Percentiles rank a stretch among this genome's conserved stretches.
These are phyloP conservation scores for Heliosperma pusillum DNA, from an alignment of 148 eudicot species.

Conservation along the genomic window DNA sequence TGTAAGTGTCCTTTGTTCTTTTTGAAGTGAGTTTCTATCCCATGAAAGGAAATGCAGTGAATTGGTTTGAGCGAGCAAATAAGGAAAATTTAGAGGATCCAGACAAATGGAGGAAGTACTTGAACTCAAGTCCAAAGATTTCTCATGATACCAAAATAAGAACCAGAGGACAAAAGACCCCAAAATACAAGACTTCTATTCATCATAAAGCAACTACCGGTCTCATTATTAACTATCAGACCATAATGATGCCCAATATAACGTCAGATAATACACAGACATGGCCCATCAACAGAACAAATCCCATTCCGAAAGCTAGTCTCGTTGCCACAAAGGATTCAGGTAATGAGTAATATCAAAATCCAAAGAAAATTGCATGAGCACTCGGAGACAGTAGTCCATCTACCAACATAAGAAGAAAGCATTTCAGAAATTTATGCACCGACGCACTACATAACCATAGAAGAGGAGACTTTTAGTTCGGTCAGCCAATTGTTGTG, in stretches of 20 bases:
- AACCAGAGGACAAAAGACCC: neutral
- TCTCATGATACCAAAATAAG: neutral
- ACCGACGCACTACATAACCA: conserved; percentile 8
- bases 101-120: neutral
- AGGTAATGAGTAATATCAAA: neutral
- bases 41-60: neutral
- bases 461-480: neutral
- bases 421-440: neutral
- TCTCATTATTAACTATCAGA: neutral
- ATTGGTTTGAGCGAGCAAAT: neutral
- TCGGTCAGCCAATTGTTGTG: neutral
- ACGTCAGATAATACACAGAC: neutral
- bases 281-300: neutral
- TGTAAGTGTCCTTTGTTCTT: neutral
- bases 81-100: neutral
- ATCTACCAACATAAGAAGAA: neutral
- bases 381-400: neutral
- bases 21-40: neutral
- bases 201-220: neutral
- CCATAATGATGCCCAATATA: neutral
- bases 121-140: neutral
- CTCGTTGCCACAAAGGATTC: neutral
- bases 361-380: neutral
- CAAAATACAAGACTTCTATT: neutral
- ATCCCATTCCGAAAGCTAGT: neutral